Base-by-base conservation (phyloP, 2,329 filamentous ascomycete species). In the Cephalotrichum gorgonifer region DNA sequence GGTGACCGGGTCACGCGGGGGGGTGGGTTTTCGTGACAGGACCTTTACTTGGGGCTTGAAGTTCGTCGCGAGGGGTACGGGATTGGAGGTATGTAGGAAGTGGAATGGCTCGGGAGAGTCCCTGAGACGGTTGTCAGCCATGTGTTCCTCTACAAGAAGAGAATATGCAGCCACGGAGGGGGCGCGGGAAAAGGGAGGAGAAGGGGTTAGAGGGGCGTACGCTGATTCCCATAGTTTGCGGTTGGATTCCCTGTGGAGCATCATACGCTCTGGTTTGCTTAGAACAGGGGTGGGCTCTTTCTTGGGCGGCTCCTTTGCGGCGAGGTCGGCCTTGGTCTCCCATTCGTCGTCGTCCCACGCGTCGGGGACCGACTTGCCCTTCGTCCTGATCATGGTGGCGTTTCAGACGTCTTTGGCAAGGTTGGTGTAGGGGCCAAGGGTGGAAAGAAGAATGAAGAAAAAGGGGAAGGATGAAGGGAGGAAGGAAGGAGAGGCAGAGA, bases 301-400 rank as follows among this genome's bases (percentile, higher is more conserved):
- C 17, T 62, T 54, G 28, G 64, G 58, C n/a, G 64, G 56, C 48
- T 61, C 59, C 44, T 64, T 61, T 22, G 69, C 62, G 39, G 64
- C 57, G 51, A 62, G 74, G 63, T 95, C 88, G 50, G 86, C 88
- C 61, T 85, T 77, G 6, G 72, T 68, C 63, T 91, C 87, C 89
- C 90, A 97, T 60, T 95, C 87, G 58, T 93, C 86, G 58, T 95
- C 76, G 30, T 91, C 88, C 91, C 91, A 96, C 20, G 88, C 90
- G 63, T 89, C 80, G 33, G 86, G 83, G 51, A 84, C 64, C 22
- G 64, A 30, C 38, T 49, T 20, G 4, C 9, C 27, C 26, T 49
- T 49, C 7, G n/a, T 17, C n/a, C 17, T 22, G 17, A 20, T 20
- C 35, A 39, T 39, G n/a, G 35, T 39, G n/a, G 8, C 11, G 15